Evolutionary conservation across 2,329 filamentous ascomycete species (phyloP).

Genomic region (Claviceps monticola): DNA sequence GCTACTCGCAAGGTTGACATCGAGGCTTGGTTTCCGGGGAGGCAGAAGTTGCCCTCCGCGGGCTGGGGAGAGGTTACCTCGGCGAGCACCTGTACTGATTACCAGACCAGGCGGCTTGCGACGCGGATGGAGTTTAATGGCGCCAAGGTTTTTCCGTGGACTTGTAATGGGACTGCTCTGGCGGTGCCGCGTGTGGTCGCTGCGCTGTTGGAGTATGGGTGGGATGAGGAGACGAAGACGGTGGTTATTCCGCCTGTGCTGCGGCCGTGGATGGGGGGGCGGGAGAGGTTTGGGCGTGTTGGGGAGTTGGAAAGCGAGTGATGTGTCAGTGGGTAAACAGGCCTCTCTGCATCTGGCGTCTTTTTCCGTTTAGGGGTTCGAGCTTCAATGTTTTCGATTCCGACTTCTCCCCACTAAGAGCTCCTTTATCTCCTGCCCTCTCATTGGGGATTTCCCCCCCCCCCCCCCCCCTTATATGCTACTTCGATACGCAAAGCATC

Average conservation of each 20-base stretch:
- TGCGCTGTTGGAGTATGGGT: slow-evolving; percentile 80
- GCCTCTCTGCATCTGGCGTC: background rate
- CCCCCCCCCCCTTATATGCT: no score
- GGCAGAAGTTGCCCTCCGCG: slow-evolving; percentile 32
- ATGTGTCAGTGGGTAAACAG: background rate
- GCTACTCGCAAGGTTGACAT: slow-evolving; percentile 83
- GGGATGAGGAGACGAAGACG: slow-evolving; percentile 53
- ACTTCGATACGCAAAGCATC: no score
- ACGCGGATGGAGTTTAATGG: slow-evolving; percentile 50
- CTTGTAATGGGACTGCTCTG: slow-evolving; percentile 85
- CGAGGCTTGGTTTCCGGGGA: slow-evolving; percentile 83
- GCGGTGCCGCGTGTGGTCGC: slow-evolving; percentile 83
- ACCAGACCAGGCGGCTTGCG: slow-evolving; percentile 71
- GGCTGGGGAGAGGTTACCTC: slow-evolving; percentile 93
- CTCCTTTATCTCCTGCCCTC: no score
- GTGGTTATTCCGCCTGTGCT: slow-evolving; percentile 70
- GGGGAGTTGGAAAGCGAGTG: slow-evolving; percentile 11
- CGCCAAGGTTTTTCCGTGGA: slow-evolving; percentile 65
- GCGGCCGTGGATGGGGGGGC: slow-evolving; percentile 70
- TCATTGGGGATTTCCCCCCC: no score
- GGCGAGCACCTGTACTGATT: slow-evolving; percentile 85
- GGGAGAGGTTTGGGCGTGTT: slow-evolving; percentile 42
- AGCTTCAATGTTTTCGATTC: no score
- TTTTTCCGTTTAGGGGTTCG: background rate
- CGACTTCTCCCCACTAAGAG: no score